Evolutionary conservation across 495 filamentous ascomycete species (phyloP), one percentile per base, ranked within the genome.

Genomic region (Jackrogersella minutella): DNA sequence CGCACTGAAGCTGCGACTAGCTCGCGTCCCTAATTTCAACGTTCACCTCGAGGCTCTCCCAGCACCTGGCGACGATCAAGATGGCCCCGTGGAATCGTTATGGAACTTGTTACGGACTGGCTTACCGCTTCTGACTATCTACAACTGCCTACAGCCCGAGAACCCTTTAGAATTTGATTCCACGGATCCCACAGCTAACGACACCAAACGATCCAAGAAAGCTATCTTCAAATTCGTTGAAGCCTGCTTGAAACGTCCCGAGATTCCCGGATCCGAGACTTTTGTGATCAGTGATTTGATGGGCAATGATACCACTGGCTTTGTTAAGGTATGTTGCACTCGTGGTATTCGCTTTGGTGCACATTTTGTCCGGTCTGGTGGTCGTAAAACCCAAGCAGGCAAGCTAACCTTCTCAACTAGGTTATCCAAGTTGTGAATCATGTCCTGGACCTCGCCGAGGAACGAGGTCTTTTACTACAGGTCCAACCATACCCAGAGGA

Each of bases 211-310:
- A 33, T 85, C 89, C 13, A 93, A 86, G 63, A 73, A 78, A 26
- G 84, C 84, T 41, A 80, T 85, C 37, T 84, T 85, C 72, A 82
- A 82, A 50, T 87, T 87, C 64, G 78, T 85, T 43, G 73, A 82
- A 61, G 84, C 82, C 2, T 86, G 83, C 63, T 56, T 84, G 59
- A 79, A 77, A 56, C 90, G 96, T 21, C 81, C 97, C 30, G 87
- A 85, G 13, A 88, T 97, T 39, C 86, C 89, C 10, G 79, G 91
- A 17, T 85, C 88, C 43, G 93, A 97, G 47, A 92, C 90, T 66
- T 99, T 98, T 73, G 86, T 97, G 67, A 90, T 98, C 64, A 90
- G 87, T 56, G 94, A 99, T 74, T 80, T 99, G 2, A 93, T 95
- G 74, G 92, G 92, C 5, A 90, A 93, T 58, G 94, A 97, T 78